Base-by-base conservation (phyloP, 805 yeast genomes). In the Wickerhamiella kazuoi region DNA sequence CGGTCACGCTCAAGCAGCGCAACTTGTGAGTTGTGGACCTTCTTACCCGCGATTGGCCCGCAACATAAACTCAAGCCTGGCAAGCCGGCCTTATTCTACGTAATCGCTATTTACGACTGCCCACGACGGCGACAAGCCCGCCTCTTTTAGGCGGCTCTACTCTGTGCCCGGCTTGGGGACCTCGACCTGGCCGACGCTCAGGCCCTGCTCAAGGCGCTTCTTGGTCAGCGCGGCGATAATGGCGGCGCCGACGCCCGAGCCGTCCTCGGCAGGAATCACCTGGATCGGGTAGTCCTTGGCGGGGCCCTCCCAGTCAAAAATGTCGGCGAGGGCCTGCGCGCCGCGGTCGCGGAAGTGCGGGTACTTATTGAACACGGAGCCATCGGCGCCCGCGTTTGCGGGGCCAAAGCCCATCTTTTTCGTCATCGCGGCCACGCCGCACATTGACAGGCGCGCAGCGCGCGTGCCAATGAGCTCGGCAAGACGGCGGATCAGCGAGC, bases 161-260 rank as follows among this genome's bases (percentile, higher is more conserved):
- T n/a, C n/a, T n/a, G n/a, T n/a, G n/a, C n/a, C n/a, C 26, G 26
- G 26, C 11, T 6, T 23, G 16, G 31, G 31, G 7, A 15, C 31
- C 6, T 6, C 14, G 31, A 19, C n/a, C 40, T 48, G 47, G 20
- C 62, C 62, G 21, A 58, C 59, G 24, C 59, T 52, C 18, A 53
- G 50, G 11, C 87, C 87, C 44, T 71, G 67, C 48, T 64, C 68
- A 53, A 77, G 66, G 66, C 98, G 77, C 59, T 73, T 68, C 60
- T 79, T 73, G 42, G 97, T 79, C 61, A 87, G 71, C 34, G 97
- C 96, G 40, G 98, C 97, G 63, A 90, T 87, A 52, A 87, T 72
- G 38, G 97, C 98, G 41, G 98, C 98, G 57, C 98, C 98, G 36
- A 82, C 95, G 66, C 97, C 97, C 30, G 90, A 79, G 52, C 98